Conservation (phyloP, 495 filamentous ascomycete genomes). For the Clavariopsis aquatica region DNA sequence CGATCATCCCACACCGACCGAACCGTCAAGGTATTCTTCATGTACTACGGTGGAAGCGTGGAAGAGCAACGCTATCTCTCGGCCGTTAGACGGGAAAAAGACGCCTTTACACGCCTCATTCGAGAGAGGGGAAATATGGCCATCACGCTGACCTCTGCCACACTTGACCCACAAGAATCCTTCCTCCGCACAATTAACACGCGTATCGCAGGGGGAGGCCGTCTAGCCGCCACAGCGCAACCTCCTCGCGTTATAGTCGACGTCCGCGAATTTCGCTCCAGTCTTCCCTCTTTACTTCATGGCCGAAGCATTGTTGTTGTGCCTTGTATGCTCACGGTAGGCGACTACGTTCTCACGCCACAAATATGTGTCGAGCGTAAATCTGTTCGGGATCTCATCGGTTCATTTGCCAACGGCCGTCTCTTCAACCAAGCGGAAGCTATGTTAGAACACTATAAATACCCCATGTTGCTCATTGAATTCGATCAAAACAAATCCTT, state of each 20-base stretch:
- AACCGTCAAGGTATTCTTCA: constrained; percentile 89
- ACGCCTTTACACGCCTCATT: constrained; percentile 90
- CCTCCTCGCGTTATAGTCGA: constrained; percentile 95
- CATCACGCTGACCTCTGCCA: constrained; percentile 69
- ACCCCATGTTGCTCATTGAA: constrained; percentile 89
- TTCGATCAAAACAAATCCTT: constrained; percentile 98
- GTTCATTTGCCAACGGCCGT: constrained; percentile 85
- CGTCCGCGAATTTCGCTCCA: constrained; percentile 92
- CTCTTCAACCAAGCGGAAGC: constrained; percentile 90
- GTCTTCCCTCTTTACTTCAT: constrained; percentile 87
- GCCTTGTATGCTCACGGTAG: constrained; percentile 93
- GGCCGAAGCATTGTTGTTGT: constrained; percentile 81
- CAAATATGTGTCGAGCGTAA: constrained; percentile 93
- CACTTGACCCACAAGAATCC: constrained; percentile 83
- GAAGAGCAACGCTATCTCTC: constrained; percentile 96
- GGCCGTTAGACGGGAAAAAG: constrained; percentile 86
- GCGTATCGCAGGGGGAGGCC: constrained; percentile 90
- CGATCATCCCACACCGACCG: constrained; percentile 87
- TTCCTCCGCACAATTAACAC: constrained; percentile 97
- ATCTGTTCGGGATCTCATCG: constrained; percentile 84
- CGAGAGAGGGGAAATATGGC: constrained; percentile 92
- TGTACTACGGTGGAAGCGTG: constrained; percentile 92
- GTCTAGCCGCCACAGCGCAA: constrained; percentile 80
- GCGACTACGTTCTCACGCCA: constrained; percentile 91
- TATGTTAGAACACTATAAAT: constrained; percentile 91